A percentile compares a stretch with the other conserved stretches of the same genome.
phyloP scores from a whole-genome alignment of 106 monocot genomes.

The Gastrodia elata region DNA sequence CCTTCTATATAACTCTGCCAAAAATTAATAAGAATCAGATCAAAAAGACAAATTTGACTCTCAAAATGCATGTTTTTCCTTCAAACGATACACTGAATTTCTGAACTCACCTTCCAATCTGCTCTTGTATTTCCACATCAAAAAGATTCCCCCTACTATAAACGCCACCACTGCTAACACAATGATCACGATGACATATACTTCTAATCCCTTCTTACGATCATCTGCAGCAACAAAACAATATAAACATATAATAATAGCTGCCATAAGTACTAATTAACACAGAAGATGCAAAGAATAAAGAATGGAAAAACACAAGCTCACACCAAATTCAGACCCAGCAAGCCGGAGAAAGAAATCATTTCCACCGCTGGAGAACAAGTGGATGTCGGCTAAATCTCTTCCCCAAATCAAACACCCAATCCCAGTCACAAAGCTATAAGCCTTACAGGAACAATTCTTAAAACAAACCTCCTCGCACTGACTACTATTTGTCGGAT shows the following conservation, averaged over 20 bases:
- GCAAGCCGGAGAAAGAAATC: conserved; percentile 25
- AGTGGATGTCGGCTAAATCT: conserved; percentile 26
- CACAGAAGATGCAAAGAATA: too few relatives aligned
- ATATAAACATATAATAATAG: not conserved
- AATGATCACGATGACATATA: conserved; percentile 2
- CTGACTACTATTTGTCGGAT: not conserved
- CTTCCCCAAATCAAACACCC: conserved; percentile 35
- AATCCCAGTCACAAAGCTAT: conserved; percentile 27
- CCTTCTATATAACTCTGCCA: not conserved
- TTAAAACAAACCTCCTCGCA: conserved; percentile 22
- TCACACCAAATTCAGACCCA: conserved; percentile 15
- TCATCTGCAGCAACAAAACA: not conserved
- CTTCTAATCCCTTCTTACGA: conserved; percentile 5
- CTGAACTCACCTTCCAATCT: conserved; percentile 4
- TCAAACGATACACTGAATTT: too few relatives aligned
- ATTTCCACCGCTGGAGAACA: conserved; percentile 14
- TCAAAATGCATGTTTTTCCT: not conserved
- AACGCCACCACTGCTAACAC: not conserved
- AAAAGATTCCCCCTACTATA: not conserved
- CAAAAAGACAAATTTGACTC: not conserved
- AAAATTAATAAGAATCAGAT: not conserved
- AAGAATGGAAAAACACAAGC: not conserved
- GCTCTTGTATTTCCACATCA: conserved; percentile 8
- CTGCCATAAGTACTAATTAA: not conserved
- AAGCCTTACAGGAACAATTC: conserved; percentile 50